phyloP scores from a whole-genome alignment of 331 rosid species.

The Saraca asoca region DNA sequence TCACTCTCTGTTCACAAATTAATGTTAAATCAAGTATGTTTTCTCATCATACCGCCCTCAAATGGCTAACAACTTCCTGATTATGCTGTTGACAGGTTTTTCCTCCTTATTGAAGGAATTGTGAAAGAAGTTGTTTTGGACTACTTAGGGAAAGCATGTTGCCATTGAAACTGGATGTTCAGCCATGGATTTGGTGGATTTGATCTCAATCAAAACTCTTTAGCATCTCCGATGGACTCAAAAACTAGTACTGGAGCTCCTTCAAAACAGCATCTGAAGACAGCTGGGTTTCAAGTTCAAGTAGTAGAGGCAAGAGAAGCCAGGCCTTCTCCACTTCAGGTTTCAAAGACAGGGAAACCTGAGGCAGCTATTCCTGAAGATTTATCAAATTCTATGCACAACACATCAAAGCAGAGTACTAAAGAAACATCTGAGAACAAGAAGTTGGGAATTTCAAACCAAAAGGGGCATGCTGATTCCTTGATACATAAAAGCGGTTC shows the following conservation, averaged over 20 bases:
- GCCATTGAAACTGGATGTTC: constrained; percentile 37
- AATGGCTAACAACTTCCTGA: constrained; percentile 30
- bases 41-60: constrained; percentile 15
- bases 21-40: not conserved
- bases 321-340: constrained; percentile 38
- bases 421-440: constrained; percentile 46
- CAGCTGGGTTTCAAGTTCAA: constrained; percentile 47
- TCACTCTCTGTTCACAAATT: not conserved
- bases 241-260: constrained; percentile 54
- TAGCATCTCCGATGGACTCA: constrained; percentile 66
- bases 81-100: constrained; percentile 39
- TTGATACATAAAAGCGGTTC: constrained; percentile 54
- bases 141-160: constrained; percentile 31
- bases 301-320: constrained; percentile 45
- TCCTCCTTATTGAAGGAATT: constrained; percentile 20
- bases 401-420: constrained; percentile 44
- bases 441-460: constrained; percentile 43
- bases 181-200: constrained; percentile 38
- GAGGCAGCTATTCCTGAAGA: constrained; percentile 41
- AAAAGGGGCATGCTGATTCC: constrained; percentile 54
- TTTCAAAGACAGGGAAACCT: constrained; percentile 43
- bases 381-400: constrained; percentile 45
- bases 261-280: constrained; percentile 52
- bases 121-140: not conserved
- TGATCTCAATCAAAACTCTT: constrained; percentile 40